phyloP scores from a whole-genome alignment of 2,329 filamentous ascomycete genomes.

The Cryphonectria japonica region DNA sequence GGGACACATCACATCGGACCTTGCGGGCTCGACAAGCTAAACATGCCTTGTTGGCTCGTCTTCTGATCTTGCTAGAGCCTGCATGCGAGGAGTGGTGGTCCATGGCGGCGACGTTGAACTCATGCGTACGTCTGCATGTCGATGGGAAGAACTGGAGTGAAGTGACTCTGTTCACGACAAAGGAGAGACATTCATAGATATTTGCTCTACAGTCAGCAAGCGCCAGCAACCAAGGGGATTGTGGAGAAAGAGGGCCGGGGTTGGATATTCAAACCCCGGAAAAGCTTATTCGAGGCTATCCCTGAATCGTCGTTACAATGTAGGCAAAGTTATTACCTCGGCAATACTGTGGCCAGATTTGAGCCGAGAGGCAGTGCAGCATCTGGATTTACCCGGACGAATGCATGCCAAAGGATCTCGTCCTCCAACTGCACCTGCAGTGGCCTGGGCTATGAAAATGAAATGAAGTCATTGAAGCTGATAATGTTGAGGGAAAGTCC shows the following conservation, averaged over 20 bases:
- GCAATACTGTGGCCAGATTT: not conserved
- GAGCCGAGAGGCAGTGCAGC: not conserved
- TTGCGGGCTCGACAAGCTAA: slow-evolving; percentile 56
- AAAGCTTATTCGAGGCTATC: slow-evolving; percentile 1
- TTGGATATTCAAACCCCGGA: not conserved
- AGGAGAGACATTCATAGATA: not conserved
- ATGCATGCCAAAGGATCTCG: not conserved
- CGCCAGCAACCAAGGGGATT: not conserved
- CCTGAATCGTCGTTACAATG: not conserved
- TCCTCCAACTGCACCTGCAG: not conserved
- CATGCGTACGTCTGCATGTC: not conserved
- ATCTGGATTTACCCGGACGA: not conserved
- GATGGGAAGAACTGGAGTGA: not conserved
- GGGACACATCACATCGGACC: slow-evolving; percentile 55
- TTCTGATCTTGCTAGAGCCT: slow-evolving; percentile 41
- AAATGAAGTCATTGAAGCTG: not conserved
- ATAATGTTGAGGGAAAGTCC: not conserved
- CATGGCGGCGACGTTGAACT: not conserved
- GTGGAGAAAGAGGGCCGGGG: too few relatives aligned
- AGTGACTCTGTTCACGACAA: not conserved
- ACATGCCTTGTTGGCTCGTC: slow-evolving; percentile 55
- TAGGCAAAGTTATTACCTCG: slow-evolving; percentile 3
- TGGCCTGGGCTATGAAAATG: not conserved
- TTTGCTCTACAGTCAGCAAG: not conserved
- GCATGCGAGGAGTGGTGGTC: slow-evolving; percentile 7